Conservation (phyloP, 352 stramenopile genomes). For the Pythium aristosporum region DNA sequence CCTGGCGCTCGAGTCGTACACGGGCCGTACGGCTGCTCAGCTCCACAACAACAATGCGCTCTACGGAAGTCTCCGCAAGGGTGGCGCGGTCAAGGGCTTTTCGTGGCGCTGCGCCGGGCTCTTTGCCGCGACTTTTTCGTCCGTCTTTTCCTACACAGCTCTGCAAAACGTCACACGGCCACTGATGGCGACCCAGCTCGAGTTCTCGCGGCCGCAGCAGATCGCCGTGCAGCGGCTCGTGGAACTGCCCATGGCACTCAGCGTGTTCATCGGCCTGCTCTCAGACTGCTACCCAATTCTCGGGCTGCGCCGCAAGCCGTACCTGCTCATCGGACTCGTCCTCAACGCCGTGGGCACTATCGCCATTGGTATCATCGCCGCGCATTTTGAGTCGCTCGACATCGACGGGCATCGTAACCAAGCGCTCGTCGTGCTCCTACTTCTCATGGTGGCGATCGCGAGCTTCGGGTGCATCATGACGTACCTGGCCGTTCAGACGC, state of each 20-base stretch:
- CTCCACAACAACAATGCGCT: slow-evolving; percentile 30
- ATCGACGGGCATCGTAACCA: neutral
- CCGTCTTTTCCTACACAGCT: slow-evolving; percentile 24
- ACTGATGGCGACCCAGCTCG: slow-evolving; percentile 25
- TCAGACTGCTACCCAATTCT: slow-evolving; percentile 34
- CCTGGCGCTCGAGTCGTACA: neutral
- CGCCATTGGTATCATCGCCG: slow-evolving; percentile 18
- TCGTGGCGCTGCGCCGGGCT: slow-evolving; percentile 24
- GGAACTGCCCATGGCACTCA: slow-evolving; percentile 30
- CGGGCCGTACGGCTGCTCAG: neutral
- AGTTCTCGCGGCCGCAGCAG: slow-evolving; percentile 17
- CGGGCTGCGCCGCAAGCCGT: slow-evolving; percentile 34
- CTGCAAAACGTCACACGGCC: slow-evolving; percentile 20
- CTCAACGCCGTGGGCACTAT: slow-evolving; percentile 24
- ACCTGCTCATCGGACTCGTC: slow-evolving; percentile 32
- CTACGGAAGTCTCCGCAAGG: slow-evolving; percentile 32
- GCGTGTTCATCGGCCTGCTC: slow-evolving; percentile 35
- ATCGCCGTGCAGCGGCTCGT: slow-evolving; percentile 26
- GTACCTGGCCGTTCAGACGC: slow-evolving; percentile 35
- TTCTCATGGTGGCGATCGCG: slow-evolving; percentile 30
- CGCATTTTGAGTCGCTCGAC: slow-evolving; percentile 17
- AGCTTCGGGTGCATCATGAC: slow-evolving; percentile 38
- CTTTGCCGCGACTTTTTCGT: slow-evolving; percentile 20
- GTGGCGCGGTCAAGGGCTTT: slow-evolving; percentile 24
- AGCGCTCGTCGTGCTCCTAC: slow-evolving; percentile 22